Evolutionary conservation across 306 rosid genomes (phyloP).

Genomic region (barrel medic (Medicago truncatula)): DNA sequence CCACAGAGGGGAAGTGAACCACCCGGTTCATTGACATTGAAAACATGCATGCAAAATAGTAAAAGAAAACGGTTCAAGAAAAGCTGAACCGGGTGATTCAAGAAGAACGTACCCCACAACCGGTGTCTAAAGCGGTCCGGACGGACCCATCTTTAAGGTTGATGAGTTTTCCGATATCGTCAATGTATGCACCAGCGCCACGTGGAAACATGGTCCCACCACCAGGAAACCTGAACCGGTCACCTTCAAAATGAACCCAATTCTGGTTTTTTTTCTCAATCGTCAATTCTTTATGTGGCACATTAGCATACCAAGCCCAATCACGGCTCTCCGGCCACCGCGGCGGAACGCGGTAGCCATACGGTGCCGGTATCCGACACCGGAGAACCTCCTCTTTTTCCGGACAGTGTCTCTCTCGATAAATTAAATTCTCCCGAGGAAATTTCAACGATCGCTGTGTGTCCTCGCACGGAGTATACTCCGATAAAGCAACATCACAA

Average conservation of each 20-base stretch:
- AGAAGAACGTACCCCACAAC: conserved; percentile 79
- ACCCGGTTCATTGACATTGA: conserved; percentile 30
- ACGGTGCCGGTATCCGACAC: conserved; percentile 81
- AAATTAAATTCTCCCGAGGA: conserved; percentile 57
- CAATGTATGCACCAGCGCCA: conserved; percentile 82
- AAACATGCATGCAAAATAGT: background rate
- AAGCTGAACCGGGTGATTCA: background rate
- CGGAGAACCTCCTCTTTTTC: conserved; percentile 51
- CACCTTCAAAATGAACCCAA: conserved; percentile 77
- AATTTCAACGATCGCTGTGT: conserved; percentile 65
- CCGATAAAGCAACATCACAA: conserved; percentile 49
- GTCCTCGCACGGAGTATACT: conserved; percentile 96
- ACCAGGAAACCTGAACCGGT: conserved; percentile 83
- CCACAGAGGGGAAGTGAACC: conserved; percentile 27
- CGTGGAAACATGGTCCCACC: conserved; percentile 98
- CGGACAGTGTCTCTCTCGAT: conserved; percentile 91
- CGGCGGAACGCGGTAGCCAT: conserved; percentile 66
- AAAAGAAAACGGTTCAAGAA: conserved; percentile 2
- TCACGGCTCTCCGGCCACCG: conserved; percentile 92
- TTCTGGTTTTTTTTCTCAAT: conserved; percentile 94
- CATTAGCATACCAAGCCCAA: conserved; percentile 83
- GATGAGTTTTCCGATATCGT: conserved; percentile 72
- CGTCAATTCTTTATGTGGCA: conserved; percentile 84
- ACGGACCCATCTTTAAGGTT: conserved; percentile 77
- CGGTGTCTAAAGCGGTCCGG: conserved; percentile 94